Conservation (phyloP, 208 protist genomes). For the Trypanosoma lewisi region DNA sequence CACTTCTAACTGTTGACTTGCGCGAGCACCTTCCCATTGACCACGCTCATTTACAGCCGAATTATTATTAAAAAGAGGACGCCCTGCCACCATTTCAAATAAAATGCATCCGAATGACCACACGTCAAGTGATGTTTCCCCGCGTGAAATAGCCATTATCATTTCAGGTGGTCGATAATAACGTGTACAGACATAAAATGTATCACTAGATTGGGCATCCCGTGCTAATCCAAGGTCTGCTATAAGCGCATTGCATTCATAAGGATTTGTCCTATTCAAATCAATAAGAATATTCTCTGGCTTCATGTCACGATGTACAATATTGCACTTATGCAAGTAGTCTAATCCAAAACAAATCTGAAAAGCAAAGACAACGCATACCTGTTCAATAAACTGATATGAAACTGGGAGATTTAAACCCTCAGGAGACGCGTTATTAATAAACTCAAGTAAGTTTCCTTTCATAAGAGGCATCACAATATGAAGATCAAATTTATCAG, state of each 20-base stretch:
- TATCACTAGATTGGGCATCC: constrained; percentile 73
- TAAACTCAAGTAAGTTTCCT: constrained; percentile 80
- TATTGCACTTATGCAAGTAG: constrained; percentile 85
- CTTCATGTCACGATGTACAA: constrained; percentile 97
- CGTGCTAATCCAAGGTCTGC: constrained; percentile 90
- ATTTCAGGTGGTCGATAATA: constrained; percentile 97
- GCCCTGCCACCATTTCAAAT: constrained; percentile 90
- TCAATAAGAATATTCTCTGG: constrained; percentile 96
- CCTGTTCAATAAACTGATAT: constrained; percentile 48
- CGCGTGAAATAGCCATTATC: constrained; percentile 75
- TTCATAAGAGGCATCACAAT: constrained; percentile 90
- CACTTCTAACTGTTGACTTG: constrained; percentile 78
- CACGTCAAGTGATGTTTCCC: constrained; percentile 84
- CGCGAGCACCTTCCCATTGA: constrained; percentile 74
- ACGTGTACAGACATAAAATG: constrained; percentile 93
- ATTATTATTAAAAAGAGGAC: constrained; percentile 91
- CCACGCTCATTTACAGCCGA: constrained; percentile 70
- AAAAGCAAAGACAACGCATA: constrained; percentile 77
- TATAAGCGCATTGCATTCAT: constrained; percentile 69
- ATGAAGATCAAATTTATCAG: constrained; percentile 75
- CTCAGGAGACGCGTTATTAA: constrained; percentile 28
- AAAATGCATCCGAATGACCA: constrained; percentile 96
- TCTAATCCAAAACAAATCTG: constrained; percentile 89
- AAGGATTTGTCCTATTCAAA: constrained; percentile 52
- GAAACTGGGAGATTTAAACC: constrained; percentile 23